Evolutionary conservation across 2,329 filamentous ascomycete genomes (phyloP).

Genomic region (Arachnomyces sp.): DNA sequence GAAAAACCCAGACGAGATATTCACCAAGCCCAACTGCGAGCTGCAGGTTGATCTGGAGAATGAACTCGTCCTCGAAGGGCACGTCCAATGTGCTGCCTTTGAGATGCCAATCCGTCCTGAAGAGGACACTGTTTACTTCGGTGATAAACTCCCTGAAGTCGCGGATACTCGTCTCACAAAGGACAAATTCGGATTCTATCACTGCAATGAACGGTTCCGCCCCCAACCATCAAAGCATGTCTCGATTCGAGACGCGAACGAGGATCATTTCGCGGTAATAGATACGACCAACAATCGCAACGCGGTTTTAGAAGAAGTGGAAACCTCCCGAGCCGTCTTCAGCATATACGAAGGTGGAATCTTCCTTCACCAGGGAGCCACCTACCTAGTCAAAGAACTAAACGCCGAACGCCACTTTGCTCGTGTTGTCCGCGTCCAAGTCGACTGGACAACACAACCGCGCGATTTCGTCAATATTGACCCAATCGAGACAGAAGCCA

Average conservation of each 20-base stretch:
- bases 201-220: constrained; percentile 80
- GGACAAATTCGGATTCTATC: constrained; percentile 75
- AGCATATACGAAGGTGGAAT: constrained; percentile 96
- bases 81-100: constrained; percentile 88
- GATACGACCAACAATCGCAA: constrained; percentile 75
- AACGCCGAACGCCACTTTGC: constrained; percentile 71
- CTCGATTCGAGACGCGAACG: constrained; percentile 78
- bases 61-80: constrained; percentile 82
- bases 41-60: constrained; percentile 89
- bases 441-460: constrained; percentile 91
- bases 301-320: constrained; percentile 78
- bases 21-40: constrained; percentile 81
- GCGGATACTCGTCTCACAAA: constrained; percentile 64
- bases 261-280: constrained; percentile 89
- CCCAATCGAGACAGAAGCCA: constrained; percentile 81
- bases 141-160: constrained; percentile 60
- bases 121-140: constrained; percentile 72
- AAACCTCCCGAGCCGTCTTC: constrained; percentile 88
- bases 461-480: constrained; percentile 92
- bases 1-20: constrained; percentile 85
- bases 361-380: constrained; percentile 90
- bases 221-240: constrained; percentile 77
- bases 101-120: constrained; percentile 84
- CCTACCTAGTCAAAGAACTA: constrained; percentile 86
- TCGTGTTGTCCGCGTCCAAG: constrained; percentile 77